These are phyloP conservation scores for Dendrobium chrysotoxum DNA, from an alignment of 106 monocot species.

Conservation along the genomic window DNA sequence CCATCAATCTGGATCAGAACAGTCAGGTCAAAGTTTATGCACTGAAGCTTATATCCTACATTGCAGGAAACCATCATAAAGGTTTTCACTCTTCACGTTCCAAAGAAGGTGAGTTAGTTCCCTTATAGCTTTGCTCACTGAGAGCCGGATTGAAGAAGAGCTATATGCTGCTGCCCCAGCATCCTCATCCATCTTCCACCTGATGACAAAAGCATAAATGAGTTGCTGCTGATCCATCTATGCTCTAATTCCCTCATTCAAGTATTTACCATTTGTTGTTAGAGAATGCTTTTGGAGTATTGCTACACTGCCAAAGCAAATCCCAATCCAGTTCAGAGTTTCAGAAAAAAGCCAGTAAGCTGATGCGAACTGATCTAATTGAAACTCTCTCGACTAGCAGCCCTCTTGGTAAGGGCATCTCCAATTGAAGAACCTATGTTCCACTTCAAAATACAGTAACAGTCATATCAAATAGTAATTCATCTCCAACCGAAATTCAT, in stretches of 20 bases:
- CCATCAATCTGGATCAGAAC: neutral
- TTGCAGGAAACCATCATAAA: slow-evolving; percentile 1
- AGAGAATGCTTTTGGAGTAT: slow-evolving; percentile 9
- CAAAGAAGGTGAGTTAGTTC: neutral
- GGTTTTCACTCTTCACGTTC: neutral
- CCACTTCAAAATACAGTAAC: too few relatives aligned
- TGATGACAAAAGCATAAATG: slow-evolving; percentile 3
- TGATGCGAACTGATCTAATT: slow-evolving; percentile 9
- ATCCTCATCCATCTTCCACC: slow-evolving; percentile 7
- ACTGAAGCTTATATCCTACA: slow-evolving; percentile 5
- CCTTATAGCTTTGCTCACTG: neutral
- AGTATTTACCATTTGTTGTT: neutral
- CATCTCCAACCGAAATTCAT: too few relatives aligned
- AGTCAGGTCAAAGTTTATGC: neutral
- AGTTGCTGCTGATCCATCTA: slow-evolving; percentile 10
- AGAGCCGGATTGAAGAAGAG: neutral
- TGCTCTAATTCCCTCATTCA: neutral
- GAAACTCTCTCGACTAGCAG: slow-evolving; percentile 13
- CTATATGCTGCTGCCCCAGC: slow-evolving; percentile 5
- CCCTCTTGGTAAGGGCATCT: neutral
- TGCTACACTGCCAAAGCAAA: neutral
- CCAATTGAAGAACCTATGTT: too few relatives aligned
- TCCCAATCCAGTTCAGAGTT: slow-evolving; percentile 2
- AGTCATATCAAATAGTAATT: too few relatives aligned
- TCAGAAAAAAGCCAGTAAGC: neutral